A percentile compares a stretch with the other conserved stretches of the same genome.
Conservation (phyloP, 2,329 filamentous ascomycete genomes). For the Sporothrix dimorphospora region DNA sequence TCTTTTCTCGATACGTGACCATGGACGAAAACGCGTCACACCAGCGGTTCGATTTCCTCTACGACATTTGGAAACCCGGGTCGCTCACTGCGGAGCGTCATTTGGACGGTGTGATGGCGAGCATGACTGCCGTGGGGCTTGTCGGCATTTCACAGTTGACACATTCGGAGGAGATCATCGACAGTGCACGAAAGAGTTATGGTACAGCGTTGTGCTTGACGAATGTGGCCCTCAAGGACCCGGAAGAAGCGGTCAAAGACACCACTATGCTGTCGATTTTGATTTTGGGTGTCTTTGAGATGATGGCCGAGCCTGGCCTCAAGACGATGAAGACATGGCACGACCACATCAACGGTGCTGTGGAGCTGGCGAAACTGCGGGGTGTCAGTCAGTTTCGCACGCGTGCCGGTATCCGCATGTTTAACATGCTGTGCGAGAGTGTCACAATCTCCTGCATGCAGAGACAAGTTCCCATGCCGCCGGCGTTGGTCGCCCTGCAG, state of each 20-base stretch:
- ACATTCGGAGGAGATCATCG: slow-evolving; percentile 47
- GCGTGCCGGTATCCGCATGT: slow-evolving; percentile 53
- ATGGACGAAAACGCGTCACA: slow-evolving; percentile 50
- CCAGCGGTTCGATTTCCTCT: slow-evolving; percentile 58
- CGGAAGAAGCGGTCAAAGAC: slow-evolving; percentile 49
- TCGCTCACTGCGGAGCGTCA: slow-evolving; percentile 40
- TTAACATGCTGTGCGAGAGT: slow-evolving; percentile 56
- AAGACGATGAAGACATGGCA: slow-evolving; percentile 56
- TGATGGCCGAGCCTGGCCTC: slow-evolving; percentile 51
- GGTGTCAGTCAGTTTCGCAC: slow-evolving; percentile 52
- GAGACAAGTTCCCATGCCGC: slow-evolving; percentile 52
- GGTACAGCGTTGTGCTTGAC: slow-evolving; percentile 55
- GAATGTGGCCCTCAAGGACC: slow-evolving; percentile 53
- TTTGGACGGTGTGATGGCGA: slow-evolving; percentile 53
- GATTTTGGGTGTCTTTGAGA: slow-evolving; percentile 59
- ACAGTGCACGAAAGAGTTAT: slow-evolving; percentile 55
- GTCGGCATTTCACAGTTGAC: slow-evolving; percentile 55
- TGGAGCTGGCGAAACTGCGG: slow-evolving; percentile 53
- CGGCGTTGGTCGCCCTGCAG: slow-evolving; percentile 52
- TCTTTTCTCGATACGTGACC: slow-evolving; percentile 57
- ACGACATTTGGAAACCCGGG: slow-evolving; percentile 55
- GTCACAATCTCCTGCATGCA: slow-evolving; percentile 58
- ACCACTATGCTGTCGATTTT: slow-evolving; percentile 58
- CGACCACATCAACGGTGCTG: slow-evolving; percentile 57
- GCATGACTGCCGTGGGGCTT: slow-evolving; percentile 59